Conservation (phyloP, 2,329 filamentous ascomycete genomes). For the Gremmenia infestans region DNA sequence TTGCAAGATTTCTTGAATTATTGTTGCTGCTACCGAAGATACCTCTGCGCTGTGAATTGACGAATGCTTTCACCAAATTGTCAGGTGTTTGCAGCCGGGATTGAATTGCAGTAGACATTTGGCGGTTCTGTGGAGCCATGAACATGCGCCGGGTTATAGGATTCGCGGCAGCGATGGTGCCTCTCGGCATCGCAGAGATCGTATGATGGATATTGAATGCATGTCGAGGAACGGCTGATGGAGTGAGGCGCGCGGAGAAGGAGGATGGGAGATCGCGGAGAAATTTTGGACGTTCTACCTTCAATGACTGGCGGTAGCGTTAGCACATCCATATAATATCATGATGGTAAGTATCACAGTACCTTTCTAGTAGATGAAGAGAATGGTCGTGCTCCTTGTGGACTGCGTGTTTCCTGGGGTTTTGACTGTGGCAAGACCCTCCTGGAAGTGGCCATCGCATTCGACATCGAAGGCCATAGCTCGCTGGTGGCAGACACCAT, state of each 20-base stretch:
- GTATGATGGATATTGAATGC: slow-evolving; percentile 13
- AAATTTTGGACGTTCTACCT: slow-evolving; percentile 16
- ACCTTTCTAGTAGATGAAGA: slow-evolving; percentile 8
- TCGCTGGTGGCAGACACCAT: slow-evolving; percentile 38
- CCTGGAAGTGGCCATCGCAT: slow-evolving; percentile 34
- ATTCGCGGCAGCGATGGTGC: slow-evolving; percentile 20
- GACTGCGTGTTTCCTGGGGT: too few relatives aligned
- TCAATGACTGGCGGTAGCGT: slow-evolving; percentile 8
- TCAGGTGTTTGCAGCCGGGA: slow-evolving; percentile 15
- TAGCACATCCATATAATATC: background rate
- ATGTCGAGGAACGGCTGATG: slow-evolving; percentile 11
- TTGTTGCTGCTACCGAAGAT: slow-evolving; percentile 22
- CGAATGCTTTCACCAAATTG: slow-evolving; percentile 6
- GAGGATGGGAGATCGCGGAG: slow-evolving; percentile 16
- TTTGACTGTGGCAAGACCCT: slow-evolving; percentile 23
- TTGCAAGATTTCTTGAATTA: slow-evolving; percentile 59
- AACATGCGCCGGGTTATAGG: slow-evolving; percentile 16
- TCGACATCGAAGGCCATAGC: slow-evolving; percentile 40
- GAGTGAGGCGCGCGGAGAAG: slow-evolving; percentile 13
- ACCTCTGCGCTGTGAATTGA: slow-evolving; percentile 19
- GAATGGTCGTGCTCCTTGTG: background rate
- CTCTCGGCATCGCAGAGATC: slow-evolving; percentile 18
- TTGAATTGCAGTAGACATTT: slow-evolving; percentile 22
- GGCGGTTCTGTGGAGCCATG: slow-evolving; percentile 13
- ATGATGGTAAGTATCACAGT: background rate